Conservation (phyloP, 768 basidiomycete genomes). For the Mycena rosella region DNA sequence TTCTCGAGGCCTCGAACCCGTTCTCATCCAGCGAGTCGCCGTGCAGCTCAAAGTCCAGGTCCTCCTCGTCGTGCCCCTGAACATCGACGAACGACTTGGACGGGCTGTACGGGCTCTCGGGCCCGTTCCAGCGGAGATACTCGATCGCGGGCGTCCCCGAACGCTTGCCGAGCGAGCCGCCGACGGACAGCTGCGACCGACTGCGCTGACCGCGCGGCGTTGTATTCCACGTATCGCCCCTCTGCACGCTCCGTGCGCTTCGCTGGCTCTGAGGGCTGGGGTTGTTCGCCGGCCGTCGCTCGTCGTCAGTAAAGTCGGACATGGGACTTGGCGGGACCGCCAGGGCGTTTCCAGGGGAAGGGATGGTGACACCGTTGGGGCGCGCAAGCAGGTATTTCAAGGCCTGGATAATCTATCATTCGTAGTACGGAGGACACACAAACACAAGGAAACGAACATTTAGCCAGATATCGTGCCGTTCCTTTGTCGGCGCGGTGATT, state of each 20-base stretch:
- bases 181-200: conserved; percentile 81
- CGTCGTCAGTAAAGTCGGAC: conserved; percentile 66
- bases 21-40: conserved; percentile 79
- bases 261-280: conserved; percentile 84
- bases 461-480: conserved; percentile 97
- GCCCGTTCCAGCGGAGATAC: conserved; percentile 84
- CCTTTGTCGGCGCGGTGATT: conserved; percentile 96
- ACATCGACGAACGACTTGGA: conserved; percentile 76
- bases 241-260: conserved; percentile 70
- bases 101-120: conserved; percentile 84
- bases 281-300: conserved; percentile 60
- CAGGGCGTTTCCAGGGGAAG: conserved; percentile 54
- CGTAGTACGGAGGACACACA: conserved; percentile 26
- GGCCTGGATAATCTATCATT: conserved; percentile 66
- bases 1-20: conserved; percentile 94
- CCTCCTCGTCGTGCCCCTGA: conserved; percentile 63
- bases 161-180: conserved; percentile 85
- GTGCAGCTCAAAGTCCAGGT: conserved; percentile 87
- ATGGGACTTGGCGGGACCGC: conserved; percentile 62
- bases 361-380: conserved; percentile 60
- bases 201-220: conserved; percentile 85
- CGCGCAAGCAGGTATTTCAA: conserved; percentile 91
- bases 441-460: conserved; percentile 66
- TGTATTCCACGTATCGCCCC: conserved; percentile 76
- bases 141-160: conserved; percentile 93